These are phyloP conservation scores for Pseudoneurospora amorphoporcata DNA, from an alignment of 495 filamentous ascomycete genomes.

Conservation along the genomic window DNA sequence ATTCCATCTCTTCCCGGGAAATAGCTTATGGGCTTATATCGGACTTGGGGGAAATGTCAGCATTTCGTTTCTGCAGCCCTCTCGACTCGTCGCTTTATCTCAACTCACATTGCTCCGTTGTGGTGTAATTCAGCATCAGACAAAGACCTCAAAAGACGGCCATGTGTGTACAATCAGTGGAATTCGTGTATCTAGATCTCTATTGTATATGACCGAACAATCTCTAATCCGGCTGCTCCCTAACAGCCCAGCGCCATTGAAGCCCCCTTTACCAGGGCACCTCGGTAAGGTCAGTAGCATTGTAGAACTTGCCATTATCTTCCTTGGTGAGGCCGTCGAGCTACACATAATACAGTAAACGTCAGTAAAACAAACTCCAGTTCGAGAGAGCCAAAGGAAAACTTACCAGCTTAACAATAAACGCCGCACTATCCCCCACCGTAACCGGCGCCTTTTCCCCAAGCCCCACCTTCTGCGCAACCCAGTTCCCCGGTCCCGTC, in stretches of 20 bases:
- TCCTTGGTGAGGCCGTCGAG: not conserved
- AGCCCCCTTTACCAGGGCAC: not conserved
- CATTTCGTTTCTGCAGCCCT: not conserved
- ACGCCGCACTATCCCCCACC: not conserved
- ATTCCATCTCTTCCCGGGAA: not conserved
- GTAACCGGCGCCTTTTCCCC: not conserved
- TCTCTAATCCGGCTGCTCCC: not conserved
- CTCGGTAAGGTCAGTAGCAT: not conserved
- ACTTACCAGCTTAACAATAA: not conserved
- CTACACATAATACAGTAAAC: not conserved
- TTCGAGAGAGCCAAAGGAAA: not conserved
- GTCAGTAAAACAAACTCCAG: not conserved
- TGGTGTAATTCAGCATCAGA: not conserved
- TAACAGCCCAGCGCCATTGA: not conserved
- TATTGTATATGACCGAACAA: not conserved
- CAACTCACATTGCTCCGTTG: not conserved
- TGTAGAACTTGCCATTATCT: not conserved
- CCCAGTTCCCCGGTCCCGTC: not conserved
- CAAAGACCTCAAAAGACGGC: not conserved
- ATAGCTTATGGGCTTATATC: not conserved
- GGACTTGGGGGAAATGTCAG: not conserved
- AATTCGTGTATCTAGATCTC: not conserved
- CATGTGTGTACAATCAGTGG: not conserved
- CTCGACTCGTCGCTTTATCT: not conserved
- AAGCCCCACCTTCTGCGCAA: not conserved